Conservation (phyloP, 805 yeast genomes). For the Brettanomyces nanus region DNA sequence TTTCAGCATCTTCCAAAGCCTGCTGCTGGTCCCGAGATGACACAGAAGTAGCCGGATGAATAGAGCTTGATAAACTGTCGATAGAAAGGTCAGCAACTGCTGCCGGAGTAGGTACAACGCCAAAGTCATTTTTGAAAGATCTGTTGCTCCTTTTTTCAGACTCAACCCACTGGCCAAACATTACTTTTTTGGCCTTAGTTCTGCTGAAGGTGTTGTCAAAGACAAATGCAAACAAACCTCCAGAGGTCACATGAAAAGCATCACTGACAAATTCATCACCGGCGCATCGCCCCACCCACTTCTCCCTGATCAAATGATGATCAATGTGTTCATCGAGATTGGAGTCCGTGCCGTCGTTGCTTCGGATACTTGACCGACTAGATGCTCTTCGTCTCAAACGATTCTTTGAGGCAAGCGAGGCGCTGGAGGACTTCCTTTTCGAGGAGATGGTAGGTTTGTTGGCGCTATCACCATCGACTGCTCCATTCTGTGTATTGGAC, state of each 20-base stretch:
- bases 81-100: too few species aligned
- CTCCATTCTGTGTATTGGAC: too few species aligned
- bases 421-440: not conserved
- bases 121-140: not conserved
- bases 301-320: constrained; percentile 40
- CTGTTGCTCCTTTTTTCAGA: not conserved
- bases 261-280: constrained; percentile 62
- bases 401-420: not conserved
- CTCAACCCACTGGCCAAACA: constrained; percentile 46
- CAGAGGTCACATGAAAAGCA: constrained; percentile 44
- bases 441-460: too few species aligned
- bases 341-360: not conserved
- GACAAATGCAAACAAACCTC: constrained; percentile 78
- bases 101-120: too few species aligned
- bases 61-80: too few species aligned
- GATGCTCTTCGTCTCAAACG: not conserved
- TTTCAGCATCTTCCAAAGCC: not conserved
- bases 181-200: constrained; percentile 71
- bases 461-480: too few species aligned
- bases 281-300: constrained; percentile 47
- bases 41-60: too few species aligned
- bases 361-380: not conserved
- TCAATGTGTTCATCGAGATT: constrained; percentile 49
- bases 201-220: constrained; percentile 90
- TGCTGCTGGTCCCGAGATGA: not conserved